phyloP scores from a whole-genome alignment of 306 rosid genomes.

The Malus fusca region DNA sequence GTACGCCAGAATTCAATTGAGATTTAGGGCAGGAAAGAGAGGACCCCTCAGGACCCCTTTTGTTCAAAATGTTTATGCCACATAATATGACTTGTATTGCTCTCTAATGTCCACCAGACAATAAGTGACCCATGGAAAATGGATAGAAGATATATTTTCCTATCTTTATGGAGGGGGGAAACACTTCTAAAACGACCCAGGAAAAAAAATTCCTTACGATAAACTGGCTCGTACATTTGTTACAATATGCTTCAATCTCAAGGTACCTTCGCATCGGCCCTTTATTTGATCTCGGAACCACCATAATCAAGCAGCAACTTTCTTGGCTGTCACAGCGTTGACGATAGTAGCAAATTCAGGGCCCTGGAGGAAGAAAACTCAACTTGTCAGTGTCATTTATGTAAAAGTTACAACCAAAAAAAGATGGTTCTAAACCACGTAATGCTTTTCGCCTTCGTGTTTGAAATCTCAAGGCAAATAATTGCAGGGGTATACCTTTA shows the following conservation, averaged over 20 bases:
- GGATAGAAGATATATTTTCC: constrained; percentile 19
- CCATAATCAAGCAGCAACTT: constrained; percentile 68
- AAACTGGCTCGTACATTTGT: constrained; percentile 9
- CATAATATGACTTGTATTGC: background rate
- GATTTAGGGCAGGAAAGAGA: background rate
- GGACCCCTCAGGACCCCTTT: background rate
- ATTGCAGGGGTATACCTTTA: constrained; percentile 49
- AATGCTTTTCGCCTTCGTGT: too few relatives aligned
- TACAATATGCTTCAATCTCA: constrained; percentile 19
- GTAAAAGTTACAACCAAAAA: too few relatives aligned
- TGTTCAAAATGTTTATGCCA: background rate
- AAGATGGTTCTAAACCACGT: background rate
- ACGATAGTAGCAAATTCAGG: constrained; percentile 85
- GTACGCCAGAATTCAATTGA: background rate
- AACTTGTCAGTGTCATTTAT: constrained; percentile 5
- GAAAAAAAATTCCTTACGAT: constrained; percentile 10
- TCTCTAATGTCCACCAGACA: constrained; percentile 9
- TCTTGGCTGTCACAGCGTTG: constrained; percentile 87
- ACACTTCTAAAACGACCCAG: constrained; percentile 12
- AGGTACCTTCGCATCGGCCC: constrained; percentile 10
- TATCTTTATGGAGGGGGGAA: constrained; percentile 9
- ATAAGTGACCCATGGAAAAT: constrained; percentile 27
- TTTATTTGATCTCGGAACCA: constrained; percentile 25
- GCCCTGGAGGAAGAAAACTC: constrained; percentile 46
- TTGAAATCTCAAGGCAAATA: background rate